phyloP scores from a whole-genome alignment of 2,329 filamentous ascomycete species.

The Ceratocystis destructans region DNA sequence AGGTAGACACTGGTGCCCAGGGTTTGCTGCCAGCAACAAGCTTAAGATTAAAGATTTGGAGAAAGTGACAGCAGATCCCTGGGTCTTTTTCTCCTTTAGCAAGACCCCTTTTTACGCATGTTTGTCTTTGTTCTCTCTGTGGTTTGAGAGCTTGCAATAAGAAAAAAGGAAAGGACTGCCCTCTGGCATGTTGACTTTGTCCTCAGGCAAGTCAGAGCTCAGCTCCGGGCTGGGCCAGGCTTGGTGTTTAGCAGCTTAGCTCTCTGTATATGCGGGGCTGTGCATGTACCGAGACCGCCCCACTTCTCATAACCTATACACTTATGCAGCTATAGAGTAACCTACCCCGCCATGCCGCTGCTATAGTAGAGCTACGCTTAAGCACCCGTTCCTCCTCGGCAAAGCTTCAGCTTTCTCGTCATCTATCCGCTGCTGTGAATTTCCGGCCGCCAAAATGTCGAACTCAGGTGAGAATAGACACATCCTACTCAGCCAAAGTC shows the following conservation, averaged over 20 bases:
- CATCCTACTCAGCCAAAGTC: neutral
- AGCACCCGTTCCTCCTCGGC: neutral
- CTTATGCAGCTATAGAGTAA: neutral
- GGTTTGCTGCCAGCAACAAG: neutral
- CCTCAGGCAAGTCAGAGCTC: neutral
- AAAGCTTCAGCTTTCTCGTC: neutral
- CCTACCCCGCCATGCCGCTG: neutral
- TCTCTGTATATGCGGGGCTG: neutral
- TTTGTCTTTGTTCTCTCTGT: neutral
- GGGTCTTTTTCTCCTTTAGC: neutral
- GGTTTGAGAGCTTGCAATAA: neutral
- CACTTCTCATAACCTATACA: neutral
- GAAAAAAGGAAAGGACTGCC: neutral
- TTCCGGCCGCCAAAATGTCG: neutral
- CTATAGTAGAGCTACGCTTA: neutral
- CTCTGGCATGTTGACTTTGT: neutral
- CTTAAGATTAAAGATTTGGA: neutral
- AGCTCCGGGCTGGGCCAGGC: neutral
- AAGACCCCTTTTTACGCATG: too few species aligned
- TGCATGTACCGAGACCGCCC: neutral
- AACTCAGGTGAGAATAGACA: neutral
- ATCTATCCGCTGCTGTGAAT: neutral
- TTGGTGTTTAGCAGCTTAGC: neutral
- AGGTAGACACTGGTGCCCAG: neutral
- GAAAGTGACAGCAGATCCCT: neutral